Percentiles rank a stretch among this genome's conserved stretches.
These are phyloP conservation scores for Kwoniella dendrophila DNA, from an alignment of 768 basidiomycete species.

Conservation along the genomic window DNA sequence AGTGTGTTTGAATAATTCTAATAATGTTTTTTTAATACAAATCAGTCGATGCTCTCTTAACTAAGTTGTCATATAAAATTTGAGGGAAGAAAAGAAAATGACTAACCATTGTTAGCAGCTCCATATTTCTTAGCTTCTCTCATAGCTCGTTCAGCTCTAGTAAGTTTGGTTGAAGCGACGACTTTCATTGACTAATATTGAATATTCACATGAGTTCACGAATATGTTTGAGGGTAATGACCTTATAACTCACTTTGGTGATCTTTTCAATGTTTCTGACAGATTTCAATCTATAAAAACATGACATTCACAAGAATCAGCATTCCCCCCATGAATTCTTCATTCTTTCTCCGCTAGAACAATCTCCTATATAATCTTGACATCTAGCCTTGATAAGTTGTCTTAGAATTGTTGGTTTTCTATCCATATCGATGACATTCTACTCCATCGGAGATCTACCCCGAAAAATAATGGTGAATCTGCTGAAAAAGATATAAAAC, in stretches of 20 bases:
- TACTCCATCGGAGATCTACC: slow-evolving; percentile 4
- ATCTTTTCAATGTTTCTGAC: slow-evolving; percentile 99
- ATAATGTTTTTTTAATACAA: slow-evolving; percentile 18
- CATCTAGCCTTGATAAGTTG: neutral
- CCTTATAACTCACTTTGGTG: slow-evolving; percentile 82
- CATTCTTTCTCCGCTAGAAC: neutral
- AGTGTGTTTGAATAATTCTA: slow-evolving; percentile 86
- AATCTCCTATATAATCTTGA: neutral
- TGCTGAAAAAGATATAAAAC: slow-evolving; percentile 18
- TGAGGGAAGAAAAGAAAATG: neutral
- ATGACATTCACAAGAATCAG: slow-evolving; percentile 34
- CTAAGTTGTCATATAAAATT: neutral
- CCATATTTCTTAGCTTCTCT: slow-evolving; percentile 88
- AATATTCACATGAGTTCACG: too few species aligned
- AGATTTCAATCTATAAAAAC: slow-evolving; percentile 66
- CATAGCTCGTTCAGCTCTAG: slow-evolving; percentile 95
- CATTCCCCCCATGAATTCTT: neutral
- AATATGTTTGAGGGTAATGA: too few species aligned
- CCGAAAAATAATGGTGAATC: too few species aligned
- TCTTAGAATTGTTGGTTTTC: neutral
- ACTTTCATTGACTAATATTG: slow-evolving; percentile 99
- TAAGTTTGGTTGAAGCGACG: slow-evolving; percentile 96
- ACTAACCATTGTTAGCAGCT: slow-evolving; percentile 61
- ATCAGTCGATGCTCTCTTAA: too few species aligned
- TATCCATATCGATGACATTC: neutral